Evolutionary conservation across 306 rosid genomes (phyloP), one percentile per base, ranked within the genome.

Genomic region (Cucumis sativus): DNA sequence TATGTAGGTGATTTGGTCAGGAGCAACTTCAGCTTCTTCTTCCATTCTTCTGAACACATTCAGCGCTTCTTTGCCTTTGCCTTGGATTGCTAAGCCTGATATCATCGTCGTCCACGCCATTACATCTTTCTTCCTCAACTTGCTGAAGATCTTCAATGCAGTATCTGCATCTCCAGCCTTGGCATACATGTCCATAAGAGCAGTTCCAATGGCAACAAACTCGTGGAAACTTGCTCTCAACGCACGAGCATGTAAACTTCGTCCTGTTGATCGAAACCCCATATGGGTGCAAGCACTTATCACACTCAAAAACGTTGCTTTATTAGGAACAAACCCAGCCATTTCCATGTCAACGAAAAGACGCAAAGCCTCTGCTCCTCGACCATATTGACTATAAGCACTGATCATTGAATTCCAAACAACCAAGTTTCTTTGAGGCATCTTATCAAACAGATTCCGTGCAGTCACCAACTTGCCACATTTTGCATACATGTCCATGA

Each of bases 101-200:
- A 93, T 89, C 91, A 93, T 88, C 83, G 89, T 88, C 18, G 92
- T 89, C 89, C 98, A 89, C 60, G 89, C 85, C 80, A 83, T 88
- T 74, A 81, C 87, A 79, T 93, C 97, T 83, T 89, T 93, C 57
- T 87, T 86, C 74, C 63, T 79, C 83, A 89, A 58, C 76, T 81
- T 79, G 67, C 10, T 40, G 43, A 91, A 93, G n/a, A 88, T 78
- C 77, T 84, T 78, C 61, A 52, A 79, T 3, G 93, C 87, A 79
- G 85, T 86, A 69, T 49, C 81, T 58, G 82, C 73, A 63, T 89
- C 93, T 25, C 98, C 97, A 33, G 75, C 84, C 81, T 89, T 91
- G 23, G 90, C 89, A 79, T 88, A 93, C 93, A 93, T 93, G 83
- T 86, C 80, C 11, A 85, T 76, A 23, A 91, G 89, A 33, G 98